These are phyloP conservation scores for Phytophthora chlamydospora DNA, from an alignment of 352 stramenopile genomes.

Conservation along the genomic window DNA sequence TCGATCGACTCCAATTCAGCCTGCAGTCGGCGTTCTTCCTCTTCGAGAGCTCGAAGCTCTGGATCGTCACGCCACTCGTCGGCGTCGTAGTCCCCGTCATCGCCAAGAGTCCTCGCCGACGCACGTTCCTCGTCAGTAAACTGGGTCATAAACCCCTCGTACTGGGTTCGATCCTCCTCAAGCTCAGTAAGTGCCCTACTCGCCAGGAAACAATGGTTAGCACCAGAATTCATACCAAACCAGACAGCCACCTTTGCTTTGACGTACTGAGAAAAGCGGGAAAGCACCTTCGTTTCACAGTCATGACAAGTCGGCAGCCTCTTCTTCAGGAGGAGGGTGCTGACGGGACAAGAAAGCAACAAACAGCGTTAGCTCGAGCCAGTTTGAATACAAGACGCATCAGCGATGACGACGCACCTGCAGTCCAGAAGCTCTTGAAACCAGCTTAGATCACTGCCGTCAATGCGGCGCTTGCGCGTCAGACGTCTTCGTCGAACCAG, in stretches of 20 bases:
- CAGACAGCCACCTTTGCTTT: background rate
- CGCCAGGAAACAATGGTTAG: constrained; percentile 19
- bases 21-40: constrained; percentile 64
- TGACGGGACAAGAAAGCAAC: constrained; percentile 16
- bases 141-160: constrained; percentile 60
- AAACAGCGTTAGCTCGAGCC: constrained; percentile 11
- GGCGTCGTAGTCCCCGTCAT: constrained; percentile 35
- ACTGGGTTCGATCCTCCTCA: constrained; percentile 56
- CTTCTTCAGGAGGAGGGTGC: constrained; percentile 71
- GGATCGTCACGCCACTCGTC: constrained; percentile 53
- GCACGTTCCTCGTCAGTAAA: constrained; percentile 44
- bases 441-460: constrained; percentile 79
- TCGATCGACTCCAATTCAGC: constrained; percentile 65
- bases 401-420: no score
- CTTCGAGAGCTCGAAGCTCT: constrained; percentile 58
- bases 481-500: constrained; percentile 59
- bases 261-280: constrained; percentile 61
- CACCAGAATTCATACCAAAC: background rate
- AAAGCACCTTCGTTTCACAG: constrained; percentile 61
- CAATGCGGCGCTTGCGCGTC: constrained; percentile 69
- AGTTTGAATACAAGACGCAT: no score
- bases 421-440: constrained; percentile 84
- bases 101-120: constrained; percentile 21
- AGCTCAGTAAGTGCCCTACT: constrained; percentile 50
- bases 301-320: constrained; percentile 78